A percentile compares a stretch with the other conserved stretches of the same genome.
These are phyloP conservation scores for Clohesyomyces aquaticus DNA, from an alignment of 495 filamentous ascomycete genomes.

Conservation along the genomic window DNA sequence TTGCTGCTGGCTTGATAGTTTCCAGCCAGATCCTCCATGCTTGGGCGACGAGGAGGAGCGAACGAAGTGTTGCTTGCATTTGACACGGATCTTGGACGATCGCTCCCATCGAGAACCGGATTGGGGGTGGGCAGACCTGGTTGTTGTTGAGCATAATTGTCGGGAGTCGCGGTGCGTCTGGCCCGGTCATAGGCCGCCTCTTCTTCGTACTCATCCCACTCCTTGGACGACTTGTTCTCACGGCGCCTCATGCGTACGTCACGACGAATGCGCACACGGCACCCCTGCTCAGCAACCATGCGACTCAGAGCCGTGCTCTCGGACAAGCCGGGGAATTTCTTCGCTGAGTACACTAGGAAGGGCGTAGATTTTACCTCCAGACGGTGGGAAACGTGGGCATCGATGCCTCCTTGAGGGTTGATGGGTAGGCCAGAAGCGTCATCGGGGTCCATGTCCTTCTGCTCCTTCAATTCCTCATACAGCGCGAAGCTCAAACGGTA, in stretches of 20 bases:
- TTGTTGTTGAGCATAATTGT: slow-evolving; percentile 56
- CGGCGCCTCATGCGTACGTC: slow-evolving; percentile 96
- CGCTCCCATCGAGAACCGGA: slow-evolving; percentile 45
- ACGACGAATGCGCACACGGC: slow-evolving; percentile 92
- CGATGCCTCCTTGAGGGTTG: slow-evolving; percentile 42
- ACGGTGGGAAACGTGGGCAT: slow-evolving; percentile 61
- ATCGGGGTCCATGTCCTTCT: slow-evolving; percentile 65
- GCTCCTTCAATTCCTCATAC: slow-evolving; percentile 88
- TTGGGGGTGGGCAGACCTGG: slow-evolving; percentile 51
- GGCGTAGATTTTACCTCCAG: slow-evolving; percentile 86
- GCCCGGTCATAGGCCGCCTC: slow-evolving; percentile 61
- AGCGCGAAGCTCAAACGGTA: slow-evolving; percentile 89
- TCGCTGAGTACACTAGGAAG: slow-evolving; percentile 92
- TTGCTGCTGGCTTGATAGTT: slow-evolving; percentile 40
- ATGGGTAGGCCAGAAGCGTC: slow-evolving; percentile 38
- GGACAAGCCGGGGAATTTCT: slow-evolving; percentile 95
- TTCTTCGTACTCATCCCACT: slow-evolving; percentile 66
- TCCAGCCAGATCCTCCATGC: slow-evolving; percentile 49
- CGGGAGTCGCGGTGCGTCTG: slow-evolving; percentile 62
- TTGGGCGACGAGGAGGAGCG: slow-evolving; percentile 52
- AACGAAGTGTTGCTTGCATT: slow-evolving; percentile 60
- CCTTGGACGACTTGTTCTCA: slow-evolving; percentile 66
- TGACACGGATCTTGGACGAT: slow-evolving; percentile 75
- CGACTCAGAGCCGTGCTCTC: slow-evolving; percentile 89
- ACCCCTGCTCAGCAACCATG: slow-evolving; percentile 93